Evolutionary conservation across 768 basidiomycete genomes (phyloP), one percentile per base, ranked within the genome.

Genomic region (Pleurotus pulmonarius): DNA sequence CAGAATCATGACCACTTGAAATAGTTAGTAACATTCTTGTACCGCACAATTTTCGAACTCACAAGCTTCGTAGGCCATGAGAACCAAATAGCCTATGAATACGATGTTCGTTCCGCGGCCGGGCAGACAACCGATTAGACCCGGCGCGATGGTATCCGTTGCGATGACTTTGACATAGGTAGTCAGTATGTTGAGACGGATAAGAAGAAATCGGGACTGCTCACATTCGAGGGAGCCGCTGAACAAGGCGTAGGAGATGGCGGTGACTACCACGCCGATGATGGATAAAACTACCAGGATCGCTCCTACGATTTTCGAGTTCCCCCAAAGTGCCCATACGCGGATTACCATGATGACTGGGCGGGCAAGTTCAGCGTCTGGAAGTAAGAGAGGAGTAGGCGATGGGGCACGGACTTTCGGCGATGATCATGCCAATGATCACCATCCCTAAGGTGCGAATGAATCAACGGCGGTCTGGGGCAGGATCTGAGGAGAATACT

Each of bases 301-400:
- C 4, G 41, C 12, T 24, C 51, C 51, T 12, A 53, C n/a, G 18
- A 11, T 20, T 12, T 12, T 15, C 9, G 39, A 53, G 37, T 39
- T 39, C 11, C 38, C 38, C 51, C 51, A 53, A 20, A 53, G 51
- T 5, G 51, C 51, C 51, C 51, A 53, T 18, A 53, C 51, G n/a
- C 51, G 51, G 24, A 53, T 53, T n/a, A 53, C 51, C 51, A 53
- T 53, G 37, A 53, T 53, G 51, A 53, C 51, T 53, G 9, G 39
- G n/a, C 18, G 12, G 13, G 41, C 11, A 8, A 18, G 6, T 9
- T 12, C 9, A 22, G 15, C 3, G 51, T 53, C n/a, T 16, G 51
- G 11, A 29, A 13, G 26, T 8, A 22, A 11, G 29, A 34, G 29
- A 3, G 29, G 22, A 4, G 51, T 16, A 20, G 18, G 12, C 3